Conservation (phyloP, 768 basidiomycete species). For the Pleurotus pulmonarius region DNA sequence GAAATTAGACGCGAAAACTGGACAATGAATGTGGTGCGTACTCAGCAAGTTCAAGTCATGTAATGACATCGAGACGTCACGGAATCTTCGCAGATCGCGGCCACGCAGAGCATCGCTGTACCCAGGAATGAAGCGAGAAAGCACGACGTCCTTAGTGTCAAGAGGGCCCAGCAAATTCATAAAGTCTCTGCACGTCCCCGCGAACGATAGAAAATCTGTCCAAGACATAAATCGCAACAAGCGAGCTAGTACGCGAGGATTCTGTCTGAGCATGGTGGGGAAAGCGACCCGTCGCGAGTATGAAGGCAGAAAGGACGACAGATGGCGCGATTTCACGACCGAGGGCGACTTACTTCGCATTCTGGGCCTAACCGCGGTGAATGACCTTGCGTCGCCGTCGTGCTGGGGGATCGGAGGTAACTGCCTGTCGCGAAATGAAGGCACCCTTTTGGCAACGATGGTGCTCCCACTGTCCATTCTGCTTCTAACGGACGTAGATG, state of each 20-base stretch:
- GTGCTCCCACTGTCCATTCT: slow-evolving; percentile 6
- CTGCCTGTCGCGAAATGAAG: not conserved
- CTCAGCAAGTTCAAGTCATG: slow-evolving; percentile 62
- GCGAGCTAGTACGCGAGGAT: slow-evolving; percentile 20
- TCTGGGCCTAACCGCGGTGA: not conserved
- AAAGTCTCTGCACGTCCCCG: slow-evolving; percentile 30
- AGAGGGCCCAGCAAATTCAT: slow-evolving; percentile 25
- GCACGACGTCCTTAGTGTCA: slow-evolving; percentile 32
- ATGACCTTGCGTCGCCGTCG: not conserved
- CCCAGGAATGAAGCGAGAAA: slow-evolving; percentile 53
- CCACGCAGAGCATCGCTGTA: slow-evolving; percentile 42
- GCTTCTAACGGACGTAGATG: not conserved
- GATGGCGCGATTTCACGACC: slow-evolving; percentile 14
- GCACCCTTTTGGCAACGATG: not conserved
- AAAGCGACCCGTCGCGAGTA: not conserved
- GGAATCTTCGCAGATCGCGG: slow-evolving; percentile 34
- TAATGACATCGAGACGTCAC: slow-evolving; percentile 49
- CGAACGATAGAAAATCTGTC: slow-evolving; percentile 34
- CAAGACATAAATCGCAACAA: slow-evolving; percentile 33
- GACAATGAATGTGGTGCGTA: slow-evolving; percentile 33
- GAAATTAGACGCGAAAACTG: slow-evolving; percentile 7
- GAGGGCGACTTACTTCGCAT: not conserved
- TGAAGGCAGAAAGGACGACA: slow-evolving; percentile 13
- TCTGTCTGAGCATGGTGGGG: slow-evolving; percentile 12
- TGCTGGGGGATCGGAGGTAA: slow-evolving; percentile 1